Conservation (phyloP, 345 rosid species). For the Iberis pinnata region DNA sequence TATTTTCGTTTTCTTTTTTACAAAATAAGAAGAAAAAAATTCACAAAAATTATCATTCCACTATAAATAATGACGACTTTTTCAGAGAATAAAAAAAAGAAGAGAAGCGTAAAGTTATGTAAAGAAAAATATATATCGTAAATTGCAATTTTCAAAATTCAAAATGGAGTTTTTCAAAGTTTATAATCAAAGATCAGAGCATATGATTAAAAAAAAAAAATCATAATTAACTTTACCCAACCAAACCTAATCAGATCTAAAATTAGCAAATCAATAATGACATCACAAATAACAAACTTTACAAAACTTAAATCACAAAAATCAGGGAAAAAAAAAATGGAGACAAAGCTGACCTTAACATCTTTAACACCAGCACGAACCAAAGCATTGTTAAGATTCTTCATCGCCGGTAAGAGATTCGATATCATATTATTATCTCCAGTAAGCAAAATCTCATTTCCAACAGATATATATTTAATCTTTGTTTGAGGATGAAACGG, state of each 20-base stretch:
- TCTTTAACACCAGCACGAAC: conserved; percentile 43
- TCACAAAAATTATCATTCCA: too few relatives aligned
- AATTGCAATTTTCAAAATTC: conserved; percentile 9
- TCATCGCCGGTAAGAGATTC: conserved; percentile 71
- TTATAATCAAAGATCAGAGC: background rate
- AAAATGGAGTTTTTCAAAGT: too few relatives aligned
- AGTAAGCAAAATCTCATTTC: conserved; percentile 57
- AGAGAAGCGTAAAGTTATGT: too few relatives aligned
- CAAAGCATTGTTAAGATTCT: conserved; percentile 47
- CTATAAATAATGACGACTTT: too few relatives aligned
- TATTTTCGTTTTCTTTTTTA: too few relatives aligned
- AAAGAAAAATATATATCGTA: background rate
- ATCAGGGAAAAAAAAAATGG: background rate
- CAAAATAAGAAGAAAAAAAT: too few relatives aligned
- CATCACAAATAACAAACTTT: background rate
- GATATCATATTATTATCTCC: conserved; percentile 34
- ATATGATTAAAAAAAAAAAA: too few relatives aligned
- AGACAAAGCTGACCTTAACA: conserved; percentile 45
- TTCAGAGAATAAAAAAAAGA: too few relatives aligned
- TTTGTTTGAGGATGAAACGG: conserved; percentile 67
- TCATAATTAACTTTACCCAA: background rate
- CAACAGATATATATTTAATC: conserved; percentile 55
- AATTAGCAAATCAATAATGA: background rate
- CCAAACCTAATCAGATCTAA: background rate
- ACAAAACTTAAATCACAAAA: background rate